Conservation (phyloP, 73 alveolate genomes). For the Tetrahymena thermophila region DNA sequence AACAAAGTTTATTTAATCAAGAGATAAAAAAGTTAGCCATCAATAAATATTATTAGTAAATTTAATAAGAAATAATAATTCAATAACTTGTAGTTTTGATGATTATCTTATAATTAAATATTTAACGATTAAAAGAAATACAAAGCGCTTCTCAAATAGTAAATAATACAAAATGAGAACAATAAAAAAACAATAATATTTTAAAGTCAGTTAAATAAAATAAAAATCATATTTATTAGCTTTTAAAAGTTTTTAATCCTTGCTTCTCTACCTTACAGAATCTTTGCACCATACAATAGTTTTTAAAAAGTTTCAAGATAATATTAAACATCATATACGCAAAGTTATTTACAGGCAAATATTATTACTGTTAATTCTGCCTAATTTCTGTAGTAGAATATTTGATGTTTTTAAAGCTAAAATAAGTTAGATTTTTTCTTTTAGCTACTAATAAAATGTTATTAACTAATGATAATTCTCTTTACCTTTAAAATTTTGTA, state of each 20-base stretch:
- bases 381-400: not conserved
- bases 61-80: too few species aligned
- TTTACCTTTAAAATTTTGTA: too few species aligned
- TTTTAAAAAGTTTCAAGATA: not conserved
- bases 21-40: too few species aligned
- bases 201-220: too few species aligned
- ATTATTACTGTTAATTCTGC: not conserved
- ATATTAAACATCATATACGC: not conserved
- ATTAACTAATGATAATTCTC: not conserved
- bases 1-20: too few species aligned
- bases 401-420: not conserved
- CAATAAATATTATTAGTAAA: too few species aligned
- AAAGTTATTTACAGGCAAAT: not conserved
- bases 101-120: not conserved
- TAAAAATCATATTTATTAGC: not conserved
- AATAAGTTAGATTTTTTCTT: too few species aligned
- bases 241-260: not conserved
- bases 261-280: not conserved
- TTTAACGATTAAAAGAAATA: not conserved
- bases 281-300: not conserved
- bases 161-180: not conserved
- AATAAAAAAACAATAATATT: too few species aligned
- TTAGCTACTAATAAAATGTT: too few species aligned
- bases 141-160: not conserved
- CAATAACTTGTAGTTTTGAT: too few species aligned